phyloP scores from a whole-genome alignment of 371 early-diverging fungal species.

The Mortierella sp. region DNA sequence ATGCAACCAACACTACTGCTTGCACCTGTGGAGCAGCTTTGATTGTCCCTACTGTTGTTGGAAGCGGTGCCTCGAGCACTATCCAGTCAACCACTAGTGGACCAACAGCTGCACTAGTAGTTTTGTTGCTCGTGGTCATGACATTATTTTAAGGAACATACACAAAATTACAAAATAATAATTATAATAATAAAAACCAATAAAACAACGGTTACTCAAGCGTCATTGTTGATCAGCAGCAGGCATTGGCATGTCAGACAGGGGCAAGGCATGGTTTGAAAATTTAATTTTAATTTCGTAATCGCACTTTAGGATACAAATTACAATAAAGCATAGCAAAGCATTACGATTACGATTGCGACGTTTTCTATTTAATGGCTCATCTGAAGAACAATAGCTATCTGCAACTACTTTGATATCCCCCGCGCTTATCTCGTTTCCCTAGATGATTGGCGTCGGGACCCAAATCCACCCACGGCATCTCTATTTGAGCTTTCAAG shows the following conservation, averaged over 20 bases:
- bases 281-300: too few relatives aligned
- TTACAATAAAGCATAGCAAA: too few relatives aligned
- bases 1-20: slow-evolving; percentile 14
- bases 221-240: too few relatives aligned
- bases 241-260: too few relatives aligned
- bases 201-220: not conserved
- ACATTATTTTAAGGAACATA: slow-evolving; percentile 24
- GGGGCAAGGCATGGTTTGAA: too few relatives aligned
- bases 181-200: not conserved
- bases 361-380: not conserved
- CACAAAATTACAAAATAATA: not conserved
- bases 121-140: slow-evolving; percentile 34
- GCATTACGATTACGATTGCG: not conserved
- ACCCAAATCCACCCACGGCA: slow-evolving; percentile 49
- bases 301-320: too few relatives aligned
- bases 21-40: slow-evolving; percentile 33
- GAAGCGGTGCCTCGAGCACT: slow-evolving; percentile 12
- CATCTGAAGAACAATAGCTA: not conserved
- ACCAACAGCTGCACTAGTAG: slow-evolving; percentile 28
- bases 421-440: slow-evolving; percentile 12
- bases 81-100: slow-evolving; percentile 38
- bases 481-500: slow-evolving; percentile 21
- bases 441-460: slow-evolving; percentile 40
- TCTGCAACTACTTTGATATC: slow-evolving; percentile 7
- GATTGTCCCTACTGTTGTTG: slow-evolving; percentile 20